Evolutionary conservation across 768 basidiomycete species (phyloP).

Genomic region (Mycena belliarum): DNA sequence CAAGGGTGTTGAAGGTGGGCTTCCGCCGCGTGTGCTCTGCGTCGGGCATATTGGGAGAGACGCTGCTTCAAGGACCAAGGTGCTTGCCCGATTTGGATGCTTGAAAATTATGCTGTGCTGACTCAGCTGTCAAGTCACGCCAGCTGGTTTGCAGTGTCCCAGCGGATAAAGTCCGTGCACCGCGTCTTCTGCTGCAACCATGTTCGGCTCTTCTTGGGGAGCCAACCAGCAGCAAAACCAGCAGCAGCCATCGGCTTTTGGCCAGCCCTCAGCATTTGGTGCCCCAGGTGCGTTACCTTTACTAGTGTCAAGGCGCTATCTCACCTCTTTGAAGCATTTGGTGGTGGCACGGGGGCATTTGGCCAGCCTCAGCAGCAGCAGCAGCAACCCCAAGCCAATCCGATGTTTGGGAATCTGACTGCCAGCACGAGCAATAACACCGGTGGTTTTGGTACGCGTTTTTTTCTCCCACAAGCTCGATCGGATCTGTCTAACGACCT

Average conservation of each 20-base stretch:
- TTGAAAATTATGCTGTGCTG: background rate
- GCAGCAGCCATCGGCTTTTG: constrained; percentile 62
- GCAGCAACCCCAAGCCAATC: constrained; percentile 65
- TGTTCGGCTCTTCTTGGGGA: constrained; percentile 78
- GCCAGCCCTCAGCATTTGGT: constrained; percentile 69
- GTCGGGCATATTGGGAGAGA: constrained; percentile 50
- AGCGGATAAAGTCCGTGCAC: constrained; percentile 19
- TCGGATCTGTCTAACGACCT: constrained; percentile 20
- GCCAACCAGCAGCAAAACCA: constrained; percentile 66
- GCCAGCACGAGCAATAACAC: constrained; percentile 31
- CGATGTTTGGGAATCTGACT: constrained; percentile 75
- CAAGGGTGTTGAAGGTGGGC: constrained; percentile 79
- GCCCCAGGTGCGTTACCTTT: constrained; percentile 45
- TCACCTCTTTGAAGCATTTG: constrained; percentile 48
- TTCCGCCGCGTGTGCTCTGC: constrained; percentile 38
- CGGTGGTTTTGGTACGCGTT: constrained; percentile 44
- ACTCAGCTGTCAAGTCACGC: background rate
- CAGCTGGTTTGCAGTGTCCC: background rate
- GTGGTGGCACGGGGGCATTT: constrained; percentile 53
- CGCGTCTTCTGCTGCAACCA: constrained; percentile 28
- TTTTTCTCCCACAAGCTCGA: constrained; percentile 19
- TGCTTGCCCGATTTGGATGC: background rate
- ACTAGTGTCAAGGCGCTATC: constrained; percentile 14
- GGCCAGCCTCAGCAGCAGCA: constrained; percentile 61
- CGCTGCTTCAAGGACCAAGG: background rate